Evolutionary conservation across 148 eudicot species (phyloP).

Genomic region (Rhododendron ferrugineum): DNA sequence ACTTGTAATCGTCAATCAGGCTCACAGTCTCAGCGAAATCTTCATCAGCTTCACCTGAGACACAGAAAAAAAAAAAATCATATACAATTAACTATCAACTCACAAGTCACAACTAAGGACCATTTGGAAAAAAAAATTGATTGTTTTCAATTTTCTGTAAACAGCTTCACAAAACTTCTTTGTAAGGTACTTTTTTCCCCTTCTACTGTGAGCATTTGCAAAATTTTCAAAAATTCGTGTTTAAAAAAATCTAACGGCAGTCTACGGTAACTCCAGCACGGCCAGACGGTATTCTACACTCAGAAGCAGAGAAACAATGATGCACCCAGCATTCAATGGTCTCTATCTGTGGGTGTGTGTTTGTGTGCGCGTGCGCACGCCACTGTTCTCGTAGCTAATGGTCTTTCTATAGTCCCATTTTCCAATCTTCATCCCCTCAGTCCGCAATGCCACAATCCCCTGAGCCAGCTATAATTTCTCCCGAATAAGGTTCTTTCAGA

Average conservation of each 20-base stretch:
- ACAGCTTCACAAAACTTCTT: background rate
- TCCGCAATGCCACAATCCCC: background rate
- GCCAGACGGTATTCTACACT: background rate
- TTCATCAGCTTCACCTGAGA: slow-evolving; percentile 94
- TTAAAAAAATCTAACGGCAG: background rate
- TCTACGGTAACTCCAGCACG: background rate
- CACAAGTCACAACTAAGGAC: background rate
- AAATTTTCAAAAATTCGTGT: background rate
- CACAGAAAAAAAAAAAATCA: slow-evolving; percentile 8
- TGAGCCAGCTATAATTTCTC: background rate
- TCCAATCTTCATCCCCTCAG: background rate
- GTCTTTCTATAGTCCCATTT: background rate
- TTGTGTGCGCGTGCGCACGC: too few species aligned
- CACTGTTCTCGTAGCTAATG: background rate
- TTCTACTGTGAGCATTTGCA: background rate
- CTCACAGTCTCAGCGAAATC: slow-evolving; percentile 72
- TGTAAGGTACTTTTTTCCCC: background rate
- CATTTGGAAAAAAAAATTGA: background rate
- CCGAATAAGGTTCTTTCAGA: background rate
- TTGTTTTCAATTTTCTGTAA: background rate
- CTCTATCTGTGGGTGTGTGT: background rate
- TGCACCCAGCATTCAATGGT: background rate
- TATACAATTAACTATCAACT: background rate
- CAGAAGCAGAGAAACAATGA: background rate
- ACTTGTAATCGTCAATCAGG: slow-evolving; percentile 75